phyloP scores from a whole-genome alignment of 1,284 basidiomycete species.

The Pyrrhoderma lamaoense region DNA sequence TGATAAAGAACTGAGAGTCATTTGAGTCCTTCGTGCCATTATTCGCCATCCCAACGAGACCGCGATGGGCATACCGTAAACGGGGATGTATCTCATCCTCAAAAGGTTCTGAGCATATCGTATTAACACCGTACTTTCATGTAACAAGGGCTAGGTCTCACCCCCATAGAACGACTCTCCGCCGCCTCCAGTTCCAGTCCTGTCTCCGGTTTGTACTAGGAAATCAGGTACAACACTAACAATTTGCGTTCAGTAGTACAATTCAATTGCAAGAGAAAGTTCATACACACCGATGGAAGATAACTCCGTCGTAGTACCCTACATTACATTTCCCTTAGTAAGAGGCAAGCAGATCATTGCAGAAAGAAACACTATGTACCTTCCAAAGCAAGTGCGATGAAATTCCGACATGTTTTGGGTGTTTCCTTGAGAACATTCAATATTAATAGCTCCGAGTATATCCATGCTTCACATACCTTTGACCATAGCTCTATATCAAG shows the following conservation, averaged over 20 bases:
- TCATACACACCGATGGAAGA: conserved; percentile 75
- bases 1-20: conserved; percentile 88
- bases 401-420: conserved; percentile 91
- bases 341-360: background rate
- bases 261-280: background rate
- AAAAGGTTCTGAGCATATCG: conserved; percentile 59
- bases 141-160: conserved; percentile 28
- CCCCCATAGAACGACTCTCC: conserved; percentile 91
- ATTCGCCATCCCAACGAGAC: conserved; percentile 92
- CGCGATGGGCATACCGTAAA: conserved; percentile 76
- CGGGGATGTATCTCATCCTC: conserved; percentile 93
- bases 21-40: conserved; percentile 79
- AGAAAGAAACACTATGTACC: conserved; percentile 49
- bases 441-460: conserved; percentile 2
- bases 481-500: conserved; percentile 95
- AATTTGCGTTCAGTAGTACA: background rate
- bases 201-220: conserved; percentile 93
- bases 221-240: conserved; percentile 76
- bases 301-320: conserved; percentile 95
- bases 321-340: conserved; percentile 10
- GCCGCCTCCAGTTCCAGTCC: conserved; percentile 83
- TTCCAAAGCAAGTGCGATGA: conserved; percentile 85
- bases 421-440: conserved; percentile 57
- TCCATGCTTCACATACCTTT: conserved; percentile 45
- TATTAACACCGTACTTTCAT: background rate